Evolutionary conservation across 2,329 filamentous ascomycete genomes (phyloP).

Genomic region (Sporothrix globosa): DNA sequence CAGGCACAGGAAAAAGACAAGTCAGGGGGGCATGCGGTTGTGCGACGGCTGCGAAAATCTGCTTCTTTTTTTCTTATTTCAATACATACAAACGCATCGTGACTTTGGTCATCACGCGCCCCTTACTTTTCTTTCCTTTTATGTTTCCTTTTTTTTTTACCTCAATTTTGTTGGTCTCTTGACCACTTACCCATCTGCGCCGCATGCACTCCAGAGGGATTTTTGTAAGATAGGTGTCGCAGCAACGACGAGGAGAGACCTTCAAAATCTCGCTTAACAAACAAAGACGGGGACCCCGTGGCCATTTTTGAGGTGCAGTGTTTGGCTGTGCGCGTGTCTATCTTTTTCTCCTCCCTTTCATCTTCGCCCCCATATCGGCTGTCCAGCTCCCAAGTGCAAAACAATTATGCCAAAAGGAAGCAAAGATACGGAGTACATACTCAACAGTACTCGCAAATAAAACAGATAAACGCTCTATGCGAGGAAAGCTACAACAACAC

Average conservation of each 20-base stretch:
- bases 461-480: not conserved
- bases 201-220: constrained; percentile 7
- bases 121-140: no score
- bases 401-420: not conserved
- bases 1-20: constrained; percentile 10
- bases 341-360: not conserved
- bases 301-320: not conserved
- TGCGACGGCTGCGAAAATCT: not conserved
- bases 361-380: not conserved
- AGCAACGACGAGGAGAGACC: not conserved
- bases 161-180: not conserved
- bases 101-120: no score
- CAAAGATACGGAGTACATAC: not conserved
- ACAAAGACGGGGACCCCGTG: not conserved
- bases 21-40: constrained; percentile 17
- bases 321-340: not conserved
- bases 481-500: not conserved
- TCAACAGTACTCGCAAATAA: not conserved
- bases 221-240: not conserved
- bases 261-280: constrained; percentile 25
- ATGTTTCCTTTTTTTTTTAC: not conserved
- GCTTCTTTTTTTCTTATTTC: not conserved
- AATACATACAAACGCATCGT: no score
- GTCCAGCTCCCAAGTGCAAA: constrained; percentile 12
- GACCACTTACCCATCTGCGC: not conserved